Evolutionary conservation across 75 land plant species (phyloP).

Genomic region (Picea sitchensis): DNA sequence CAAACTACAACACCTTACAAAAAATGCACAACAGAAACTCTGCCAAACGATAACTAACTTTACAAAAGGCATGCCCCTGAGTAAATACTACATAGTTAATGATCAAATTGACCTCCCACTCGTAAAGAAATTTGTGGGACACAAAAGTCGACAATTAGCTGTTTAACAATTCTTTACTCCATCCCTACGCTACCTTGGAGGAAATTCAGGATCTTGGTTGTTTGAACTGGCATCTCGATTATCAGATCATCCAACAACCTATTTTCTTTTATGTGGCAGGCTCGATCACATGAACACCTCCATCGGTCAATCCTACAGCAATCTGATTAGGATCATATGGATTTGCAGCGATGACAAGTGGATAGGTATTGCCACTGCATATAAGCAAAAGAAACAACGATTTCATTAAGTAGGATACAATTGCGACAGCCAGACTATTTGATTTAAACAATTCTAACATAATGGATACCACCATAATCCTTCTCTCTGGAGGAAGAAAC

Average conservation of each 20-base stretch:
- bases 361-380: conserved; percentile 39
- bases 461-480: too few species aligned
- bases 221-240: conserved; percentile 7
- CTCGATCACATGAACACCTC: conserved; percentile 66
- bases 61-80: too few species aligned
- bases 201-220: not conserved
- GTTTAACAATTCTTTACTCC: not conserved
- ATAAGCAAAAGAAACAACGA: not conserved
- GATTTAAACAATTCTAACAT: not conserved
- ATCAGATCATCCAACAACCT: conserved; percentile 23
- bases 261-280: conserved; percentile 41
- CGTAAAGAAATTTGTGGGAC: not conserved
- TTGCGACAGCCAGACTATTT: not conserved
- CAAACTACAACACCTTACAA: too few species aligned
- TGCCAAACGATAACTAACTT: too few species aligned
- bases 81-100: too few species aligned
- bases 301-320: conserved; percentile 83
- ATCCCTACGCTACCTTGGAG: not conserved
- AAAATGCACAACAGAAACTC: too few species aligned
- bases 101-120: not conserved
- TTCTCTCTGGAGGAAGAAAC: not conserved
- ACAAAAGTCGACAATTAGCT: not conserved
- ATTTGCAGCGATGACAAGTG: conserved; percentile 73
- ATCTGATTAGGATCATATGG: conserved; percentile 74
- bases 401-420: not conserved